Evolutionary conservation across 345 rosid species (phyloP), one percentile per base, ranked within the genome.

Genomic region (Clausena lansium): DNA sequence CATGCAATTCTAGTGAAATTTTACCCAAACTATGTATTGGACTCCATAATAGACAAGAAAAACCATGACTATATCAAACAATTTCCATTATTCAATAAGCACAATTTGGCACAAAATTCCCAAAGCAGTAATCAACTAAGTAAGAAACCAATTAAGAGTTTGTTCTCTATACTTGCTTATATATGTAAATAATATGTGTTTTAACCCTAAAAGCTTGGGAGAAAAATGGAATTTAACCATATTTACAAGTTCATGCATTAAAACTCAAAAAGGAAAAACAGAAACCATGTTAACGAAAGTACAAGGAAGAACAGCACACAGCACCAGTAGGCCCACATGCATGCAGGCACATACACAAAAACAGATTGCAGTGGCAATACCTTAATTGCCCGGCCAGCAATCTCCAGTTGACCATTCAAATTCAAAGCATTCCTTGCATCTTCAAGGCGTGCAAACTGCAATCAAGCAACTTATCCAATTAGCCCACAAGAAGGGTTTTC

Each of bases 381-480:
- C 97, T 93, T 95, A 74, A 95, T 84, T 80, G 87, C 86, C 77
- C 98, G 86, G 30, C 98, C 98, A 82, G 92, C 98, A 80, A 95
- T 90, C 86, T 95, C 98, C 84, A 95, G 80, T 81, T 90, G 93
- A 67, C 98, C 98, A 45, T 45, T 7, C 38, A 72, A 54, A 85
- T 95, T 95, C 79, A 95, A 83, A 62, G 91, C 88, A 80, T 81
- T 83, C 86, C 93, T 91, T 58, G 98, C 92, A 86, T 91, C 90
- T 78, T 95, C 98, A 76, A 91, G 91, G 76, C 89, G 97, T 39
- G 97, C 92, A 87, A 95, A 95, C 98, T 95, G 88, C 65, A 74
- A 45, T 17, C 79, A 73, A 82, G 64, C 32, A 27, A 33, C 59
- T 77, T 67, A 84, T 33, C 32, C 24, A 67, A 73, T 60, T 60